phyloP scores from a whole-genome alignment of 257 asterid species.

The Gentiana macrophylla region DNA sequence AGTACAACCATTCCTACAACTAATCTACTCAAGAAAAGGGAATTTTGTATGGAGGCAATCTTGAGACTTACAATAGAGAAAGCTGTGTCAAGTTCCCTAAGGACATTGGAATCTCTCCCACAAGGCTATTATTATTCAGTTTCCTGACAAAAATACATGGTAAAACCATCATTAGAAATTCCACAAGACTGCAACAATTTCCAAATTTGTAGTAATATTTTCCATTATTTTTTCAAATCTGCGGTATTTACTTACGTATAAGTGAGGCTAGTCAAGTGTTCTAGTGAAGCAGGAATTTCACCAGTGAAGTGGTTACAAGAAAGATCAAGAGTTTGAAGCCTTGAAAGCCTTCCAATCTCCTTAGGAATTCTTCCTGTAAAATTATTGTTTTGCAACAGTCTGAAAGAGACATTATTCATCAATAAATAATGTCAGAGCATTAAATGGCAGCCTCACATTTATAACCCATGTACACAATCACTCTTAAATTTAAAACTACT shows the following conservation, averaged over 20 bases:
- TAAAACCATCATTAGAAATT: conserved; percentile 8
- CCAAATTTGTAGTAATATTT: neutral
- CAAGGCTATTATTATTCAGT: conserved; percentile 80
- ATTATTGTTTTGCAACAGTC: conserved; percentile 84
- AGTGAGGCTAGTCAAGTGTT: conserved; percentile 46
- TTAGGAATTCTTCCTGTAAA: conserved; percentile 69
- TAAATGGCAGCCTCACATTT: neutral
- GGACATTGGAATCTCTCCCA: conserved; percentile 66
- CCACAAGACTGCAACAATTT: conserved; percentile 2
- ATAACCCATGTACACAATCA: neutral
- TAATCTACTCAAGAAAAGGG: neutral
- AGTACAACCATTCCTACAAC: neutral
- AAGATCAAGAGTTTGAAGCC: conserved; percentile 87
- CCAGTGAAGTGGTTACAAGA: conserved; percentile 65
- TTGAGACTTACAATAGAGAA: conserved; percentile 58
- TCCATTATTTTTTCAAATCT: neutral
- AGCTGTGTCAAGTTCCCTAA: conserved; percentile 67
- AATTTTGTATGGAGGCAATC: neutral
- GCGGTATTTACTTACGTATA: conserved; percentile 49
- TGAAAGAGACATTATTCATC: conserved; percentile 21
- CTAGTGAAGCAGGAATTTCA: conserved; percentile 57
- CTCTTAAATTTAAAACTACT: conserved; percentile 14
- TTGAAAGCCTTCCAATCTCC: conserved; percentile 63
- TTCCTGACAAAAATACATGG: conserved; percentile 36
- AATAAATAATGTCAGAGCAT: conserved; percentile 6